Base-by-base conservation (phyloP, 495 filamentous ascomycete species). In the Aspergillus mulundensis region DNA sequence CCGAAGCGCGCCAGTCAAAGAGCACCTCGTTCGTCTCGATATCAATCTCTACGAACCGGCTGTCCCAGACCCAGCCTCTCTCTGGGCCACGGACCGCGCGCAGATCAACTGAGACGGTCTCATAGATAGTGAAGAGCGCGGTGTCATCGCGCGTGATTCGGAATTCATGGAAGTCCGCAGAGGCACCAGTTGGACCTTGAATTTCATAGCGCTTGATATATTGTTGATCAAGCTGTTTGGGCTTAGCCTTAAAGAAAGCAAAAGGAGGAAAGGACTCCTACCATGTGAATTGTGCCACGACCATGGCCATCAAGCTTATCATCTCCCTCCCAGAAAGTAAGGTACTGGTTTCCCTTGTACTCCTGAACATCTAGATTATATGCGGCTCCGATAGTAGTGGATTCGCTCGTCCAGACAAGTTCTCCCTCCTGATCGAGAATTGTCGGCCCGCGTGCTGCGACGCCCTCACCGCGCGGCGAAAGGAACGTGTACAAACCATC, bases 251-350 rank as follows among this genome's bases (percentile, higher is more conserved):
- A 5, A 5, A 40, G 50, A 19, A 10, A 36, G 21, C 12, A 28
- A 40, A 5, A 19, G 24, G 2, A 23, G 11, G 5, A 43, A 23
- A 15, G 12, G 36, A n/a, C 40, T 56, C 71, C 41, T 63, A 80
- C 78, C 78, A 83, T 77, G 39, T 77, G 79, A 42, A 74, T 72
- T 38, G 57, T 54, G 3, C 80, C 80, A 23, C 70, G 68, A 0
- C 78, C 78, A 61, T 80, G 77, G 3, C 74, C 79, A 5, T 65
- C 64, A n/a, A 76, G 59, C 1, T 64, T 62, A 58, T 79, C 74
- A 64, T 80, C 63, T 0, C 78, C 79, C 15, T 68, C 69, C 80
- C 79, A 81, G 51, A 80, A 81, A 0, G 76, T 78, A 38, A 83
- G 54, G 62, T 78, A 79, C 4, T 65, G 62, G 57, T 72, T 61